phyloP scores from a whole-genome alignment of 2,329 filamentous ascomycete species.

The Pseudogymnoascus sp. region DNA sequence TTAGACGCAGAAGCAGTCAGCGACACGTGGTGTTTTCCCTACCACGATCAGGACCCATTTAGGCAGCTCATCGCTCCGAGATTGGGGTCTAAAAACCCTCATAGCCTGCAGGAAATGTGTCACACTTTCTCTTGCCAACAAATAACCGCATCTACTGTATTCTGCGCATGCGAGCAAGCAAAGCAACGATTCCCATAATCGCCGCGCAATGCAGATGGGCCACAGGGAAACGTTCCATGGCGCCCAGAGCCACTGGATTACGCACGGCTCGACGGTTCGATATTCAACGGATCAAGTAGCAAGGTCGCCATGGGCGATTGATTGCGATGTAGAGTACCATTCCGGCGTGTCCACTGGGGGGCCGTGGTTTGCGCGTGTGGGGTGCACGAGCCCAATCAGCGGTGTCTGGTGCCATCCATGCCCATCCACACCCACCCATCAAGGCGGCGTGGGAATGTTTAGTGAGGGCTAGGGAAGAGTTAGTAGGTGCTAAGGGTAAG shows the following conservation, averaged over 20 bases:
- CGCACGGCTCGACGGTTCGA: background rate
- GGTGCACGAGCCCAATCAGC: conserved; percentile 3
- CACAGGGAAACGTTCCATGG: background rate
- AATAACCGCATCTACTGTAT: background rate
- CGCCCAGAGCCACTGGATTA: background rate
- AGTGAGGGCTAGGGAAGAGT: background rate
- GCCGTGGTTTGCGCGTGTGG: background rate
- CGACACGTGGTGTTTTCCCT: background rate
- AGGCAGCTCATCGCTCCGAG: background rate
- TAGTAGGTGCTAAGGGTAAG: background rate
- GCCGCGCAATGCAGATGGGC: background rate
- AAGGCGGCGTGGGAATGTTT: background rate
- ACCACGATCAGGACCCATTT: background rate
- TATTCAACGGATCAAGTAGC: background rate
- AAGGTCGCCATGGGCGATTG: background rate
- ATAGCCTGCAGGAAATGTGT: background rate
- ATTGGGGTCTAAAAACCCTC: background rate
- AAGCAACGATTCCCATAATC: too few relatives aligned
- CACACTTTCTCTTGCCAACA: background rate
- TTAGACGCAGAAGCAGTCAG: conserved; percentile 1
- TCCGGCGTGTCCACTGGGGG: background rate
- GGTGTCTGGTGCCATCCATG: background rate
- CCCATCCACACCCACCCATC: background rate
- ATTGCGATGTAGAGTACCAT: background rate
- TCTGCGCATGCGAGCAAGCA: background rate